phyloP scores from a whole-genome alignment of 768 basidiomycete species.

The Nidularia pulvinata region DNA sequence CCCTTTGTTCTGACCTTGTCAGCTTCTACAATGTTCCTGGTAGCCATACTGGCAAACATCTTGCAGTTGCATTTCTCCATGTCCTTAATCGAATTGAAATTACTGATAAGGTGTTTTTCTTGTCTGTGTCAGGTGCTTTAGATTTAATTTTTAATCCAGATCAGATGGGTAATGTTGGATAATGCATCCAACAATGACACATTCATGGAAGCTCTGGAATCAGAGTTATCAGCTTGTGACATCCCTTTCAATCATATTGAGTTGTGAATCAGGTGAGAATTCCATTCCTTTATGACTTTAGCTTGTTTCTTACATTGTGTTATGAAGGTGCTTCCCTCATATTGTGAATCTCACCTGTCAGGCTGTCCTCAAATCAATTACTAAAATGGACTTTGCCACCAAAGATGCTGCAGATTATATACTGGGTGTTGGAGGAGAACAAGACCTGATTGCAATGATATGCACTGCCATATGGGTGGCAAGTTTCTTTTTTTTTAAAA shows the following conservation, averaged over 20 bases:
- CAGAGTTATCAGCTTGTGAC: not conserved
- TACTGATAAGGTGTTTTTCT: not conserved
- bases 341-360: not conserved
- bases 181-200: conserved; percentile 1
- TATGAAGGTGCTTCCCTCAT: not conserved
- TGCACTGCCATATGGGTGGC: not conserved
- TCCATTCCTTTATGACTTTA: not conserved
- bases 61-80: not conserved
- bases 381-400: not conserved
- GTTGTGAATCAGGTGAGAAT: not conserved
- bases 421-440: not conserved
- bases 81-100: not conserved
- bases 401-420: not conserved
- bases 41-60: not conserved
- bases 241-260: not conserved
- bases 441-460: not conserved
- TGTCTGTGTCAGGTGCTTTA: too few relatives aligned
- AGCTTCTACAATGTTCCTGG: not conserved
- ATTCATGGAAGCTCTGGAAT: not conserved
- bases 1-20: not conserved
- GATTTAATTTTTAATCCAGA: too few relatives aligned
- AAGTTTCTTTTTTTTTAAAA: too few relatives aligned
- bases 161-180: not conserved
- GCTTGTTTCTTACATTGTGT: not conserved
- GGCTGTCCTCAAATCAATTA: not conserved